Percentiles rank a stretch among this genome's conserved stretches.
phyloP scores from a whole-genome alignment of 2,329 filamentous ascomycete genomes.

The Aureobasidium namibiae region DNA sequence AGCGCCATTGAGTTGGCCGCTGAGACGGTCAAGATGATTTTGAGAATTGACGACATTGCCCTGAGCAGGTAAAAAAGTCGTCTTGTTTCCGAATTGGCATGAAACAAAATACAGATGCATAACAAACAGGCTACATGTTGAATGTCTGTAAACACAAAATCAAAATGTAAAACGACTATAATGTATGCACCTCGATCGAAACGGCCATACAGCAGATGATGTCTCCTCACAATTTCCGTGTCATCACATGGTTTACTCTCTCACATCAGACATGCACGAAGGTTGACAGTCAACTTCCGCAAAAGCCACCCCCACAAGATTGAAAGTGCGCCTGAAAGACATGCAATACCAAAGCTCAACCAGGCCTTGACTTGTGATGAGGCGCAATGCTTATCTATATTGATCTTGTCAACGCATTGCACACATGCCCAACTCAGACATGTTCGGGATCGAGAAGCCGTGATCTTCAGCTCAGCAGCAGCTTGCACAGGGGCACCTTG shows the following conservation, averaged over 20 bases:
- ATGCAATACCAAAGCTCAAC: too few species aligned
- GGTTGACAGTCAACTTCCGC: neutral
- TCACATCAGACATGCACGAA: neutral
- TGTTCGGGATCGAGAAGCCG: too few species aligned
- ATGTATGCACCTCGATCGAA: neutral
- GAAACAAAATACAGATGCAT: neutral
- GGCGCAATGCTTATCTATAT: neutral
- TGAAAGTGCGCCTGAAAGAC: too few species aligned
- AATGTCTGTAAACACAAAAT: neutral
- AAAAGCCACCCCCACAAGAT: neutral
- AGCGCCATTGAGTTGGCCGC: conserved; percentile 95
- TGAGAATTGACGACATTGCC: conserved; percentile 61
- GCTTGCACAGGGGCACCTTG: neutral
- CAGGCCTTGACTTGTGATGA: neutral
- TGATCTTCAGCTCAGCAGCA: neutral
- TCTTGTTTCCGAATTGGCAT: neutral
- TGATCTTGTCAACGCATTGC: too few species aligned
- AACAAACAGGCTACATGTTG: conserved; percentile 3
- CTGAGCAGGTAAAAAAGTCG: conserved; percentile 31
- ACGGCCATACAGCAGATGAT: neutral
- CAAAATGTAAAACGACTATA: conserved; percentile 10
- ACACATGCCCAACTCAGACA: too few species aligned
- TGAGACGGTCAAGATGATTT: conserved; percentile 95
- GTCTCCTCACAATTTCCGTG: neutral
- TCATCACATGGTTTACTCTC: neutral